These are phyloP conservation scores for Basipetospora chlamydospora DNA, from an alignment of 2,329 filamentous ascomycete species.

Conservation along the genomic window DNA sequence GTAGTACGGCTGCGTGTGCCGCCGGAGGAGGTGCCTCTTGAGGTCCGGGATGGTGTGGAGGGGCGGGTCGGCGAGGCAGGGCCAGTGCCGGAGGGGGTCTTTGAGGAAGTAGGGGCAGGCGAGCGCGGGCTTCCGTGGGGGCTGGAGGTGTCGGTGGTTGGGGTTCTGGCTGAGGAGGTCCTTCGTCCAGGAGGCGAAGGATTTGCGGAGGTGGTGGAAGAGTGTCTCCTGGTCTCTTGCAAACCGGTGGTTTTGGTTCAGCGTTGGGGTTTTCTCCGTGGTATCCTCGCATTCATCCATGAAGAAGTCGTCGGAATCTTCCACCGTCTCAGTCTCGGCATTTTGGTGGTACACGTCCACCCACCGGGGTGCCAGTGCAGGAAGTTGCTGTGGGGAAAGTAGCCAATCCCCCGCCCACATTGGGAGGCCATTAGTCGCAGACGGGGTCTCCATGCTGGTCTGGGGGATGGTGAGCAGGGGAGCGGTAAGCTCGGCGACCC, in stretches of 20 bases:
- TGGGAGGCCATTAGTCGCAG: no score
- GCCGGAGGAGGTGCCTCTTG: not conserved
- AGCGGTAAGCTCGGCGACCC: no score
- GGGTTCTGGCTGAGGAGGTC: not conserved
- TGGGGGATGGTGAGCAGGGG: no score
- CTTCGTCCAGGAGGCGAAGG: not conserved
- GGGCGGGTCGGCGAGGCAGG: not conserved
- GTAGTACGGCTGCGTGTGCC: constrained; percentile 3
- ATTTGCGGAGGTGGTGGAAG: not conserved
- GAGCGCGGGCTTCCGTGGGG: not conserved
- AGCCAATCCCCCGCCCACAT: no score
- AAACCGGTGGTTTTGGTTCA: not conserved
- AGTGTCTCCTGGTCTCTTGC: not conserved
- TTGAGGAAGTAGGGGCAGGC: not conserved
- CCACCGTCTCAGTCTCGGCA: no score
- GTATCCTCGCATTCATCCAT: not conserved
- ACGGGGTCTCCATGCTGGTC: no score
- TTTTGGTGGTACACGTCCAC: no score
- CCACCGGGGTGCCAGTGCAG: no score
- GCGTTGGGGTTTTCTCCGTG: not conserved
- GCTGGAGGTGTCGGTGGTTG: not conserved
- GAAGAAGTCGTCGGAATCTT: not conserved
- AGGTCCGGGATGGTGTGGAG: not conserved
- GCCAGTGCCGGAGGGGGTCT: not conserved
- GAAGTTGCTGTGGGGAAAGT: not conserved